Conservation (phyloP, 495 filamentous ascomycete species). For the Schizothecium vesticola region DNA sequence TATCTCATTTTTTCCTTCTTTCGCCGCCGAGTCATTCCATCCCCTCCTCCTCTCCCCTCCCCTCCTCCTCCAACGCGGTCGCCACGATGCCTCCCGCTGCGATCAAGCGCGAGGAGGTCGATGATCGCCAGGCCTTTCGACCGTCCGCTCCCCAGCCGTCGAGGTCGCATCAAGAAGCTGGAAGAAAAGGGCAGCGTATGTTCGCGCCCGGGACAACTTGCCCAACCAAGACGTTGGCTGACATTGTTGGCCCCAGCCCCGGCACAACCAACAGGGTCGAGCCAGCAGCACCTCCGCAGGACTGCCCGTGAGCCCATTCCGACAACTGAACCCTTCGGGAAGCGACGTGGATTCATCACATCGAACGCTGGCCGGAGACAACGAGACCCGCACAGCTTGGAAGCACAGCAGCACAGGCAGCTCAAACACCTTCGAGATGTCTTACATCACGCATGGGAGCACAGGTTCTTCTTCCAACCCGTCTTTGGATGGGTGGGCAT, state of each 20-base stretch:
- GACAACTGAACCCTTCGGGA: background rate
- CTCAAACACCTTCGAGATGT: background rate
- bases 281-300: background rate
- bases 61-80: background rate
- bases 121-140: background rate
- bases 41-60: background rate
- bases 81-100: background rate
- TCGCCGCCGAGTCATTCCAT: background rate
- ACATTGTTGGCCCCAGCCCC: background rate
- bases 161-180: background rate
- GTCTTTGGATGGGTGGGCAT: background rate
- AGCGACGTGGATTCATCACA: background rate
- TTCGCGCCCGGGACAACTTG: background rate
- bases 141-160: background rate
- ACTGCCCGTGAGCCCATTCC: background rate
- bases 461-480: background rate
- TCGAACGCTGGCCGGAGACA: background rate
- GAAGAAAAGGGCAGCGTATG: background rate
- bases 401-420: background rate
- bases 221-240: background rate
- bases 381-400: background rate
- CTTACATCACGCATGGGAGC: background rate
- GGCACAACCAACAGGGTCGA: background rate
- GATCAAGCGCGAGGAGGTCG: background rate
- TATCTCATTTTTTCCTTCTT: background rate